Base-by-base conservation (phyloP, 768 basidiomycete species). In the Leccinum sublutescens region DNA sequence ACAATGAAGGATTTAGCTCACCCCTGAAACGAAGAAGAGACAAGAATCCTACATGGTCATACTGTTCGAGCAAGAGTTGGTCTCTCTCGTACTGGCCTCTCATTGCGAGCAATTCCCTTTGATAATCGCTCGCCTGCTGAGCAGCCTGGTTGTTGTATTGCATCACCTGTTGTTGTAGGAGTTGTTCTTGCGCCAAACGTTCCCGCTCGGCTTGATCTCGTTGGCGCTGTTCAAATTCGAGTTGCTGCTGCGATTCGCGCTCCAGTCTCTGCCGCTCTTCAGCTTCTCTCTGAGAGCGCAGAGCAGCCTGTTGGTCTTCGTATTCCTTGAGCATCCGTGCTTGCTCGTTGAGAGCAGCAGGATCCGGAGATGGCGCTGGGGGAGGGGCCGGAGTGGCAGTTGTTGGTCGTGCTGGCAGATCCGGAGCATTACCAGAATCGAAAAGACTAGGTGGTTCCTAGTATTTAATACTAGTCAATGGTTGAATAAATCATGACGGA, bases 31-130 rank as follows among this genome's bases (percentile, higher is more conserved):
- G 12, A 62, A 21, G 43, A n/a, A 57, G 40, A 50, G 21, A 49
- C 40, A 59, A n/a, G 29, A 45, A 19, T 48, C 64, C 3, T 75
- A 96, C 95, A 45, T 89, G 84, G 71, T 99, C 97, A 68, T 99
- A 99, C 67, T 98, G 95, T 74, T 98, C 96, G 55, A 99, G 79
- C 74, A 99, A 85, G 65, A 99, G 89, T 72, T 99, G 97, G 68
- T 99, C 96, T 12, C 97, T 85, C 75, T 99, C 97, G 71, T 94
- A 99, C 71, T 98, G 97, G 0, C 97, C 95, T 50, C 95, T 80
- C 90, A 98, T 91, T 10, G 84, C 92, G 51, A 98, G 82, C 52
- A 98, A 78, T 72, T 98, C 90, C 54, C 91, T 81, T 74, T 99
- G 94, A 48, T 95, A 81, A 60, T 98, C 95, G 55, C 84, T 80